Conservation (phyloP, 805 yeast genomes). For the Zygosaccharomyces bisporus region DNA sequence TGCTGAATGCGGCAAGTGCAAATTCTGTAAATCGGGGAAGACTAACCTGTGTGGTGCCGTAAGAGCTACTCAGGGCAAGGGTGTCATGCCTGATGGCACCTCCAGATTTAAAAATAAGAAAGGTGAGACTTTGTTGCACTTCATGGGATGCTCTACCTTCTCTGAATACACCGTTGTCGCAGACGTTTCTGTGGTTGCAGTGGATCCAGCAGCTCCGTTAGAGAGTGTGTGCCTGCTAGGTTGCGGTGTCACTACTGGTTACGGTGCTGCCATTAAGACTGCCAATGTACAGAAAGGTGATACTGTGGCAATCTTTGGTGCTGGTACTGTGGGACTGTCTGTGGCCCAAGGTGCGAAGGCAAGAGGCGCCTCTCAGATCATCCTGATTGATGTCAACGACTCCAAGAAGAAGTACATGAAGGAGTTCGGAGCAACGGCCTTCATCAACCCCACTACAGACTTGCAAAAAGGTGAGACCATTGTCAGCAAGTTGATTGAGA, state of each 20-base stretch:
- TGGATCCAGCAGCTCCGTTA: conserved; percentile 75
- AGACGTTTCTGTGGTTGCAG: conserved; percentile 92
- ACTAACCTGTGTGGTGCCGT: conserved; percentile 95
- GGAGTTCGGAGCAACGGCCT: conserved; percentile 94
- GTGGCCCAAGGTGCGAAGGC: conserved; percentile 92
- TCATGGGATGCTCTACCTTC: conserved; percentile 98
- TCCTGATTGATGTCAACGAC: conserved; percentile 84
- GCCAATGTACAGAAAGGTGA: conserved; percentile 86
- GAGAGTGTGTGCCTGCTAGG: conserved; percentile 91
- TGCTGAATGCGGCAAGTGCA: conserved; percentile 94
- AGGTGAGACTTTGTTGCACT: conserved; percentile 83
- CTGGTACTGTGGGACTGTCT: conserved; percentile 95
- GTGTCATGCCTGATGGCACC: conserved; percentile 98
- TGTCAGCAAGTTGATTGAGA: conserved; percentile 76
- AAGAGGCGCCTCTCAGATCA: conserved; percentile 75
- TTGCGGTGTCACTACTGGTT: conserved; percentile 98
- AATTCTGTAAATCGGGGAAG: conserved; percentile 91
- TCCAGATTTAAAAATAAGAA: conserved; percentile 73
- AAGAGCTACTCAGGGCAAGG: conserved; percentile 97
- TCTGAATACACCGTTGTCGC: conserved; percentile 98
- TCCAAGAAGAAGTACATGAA: conserved; percentile 79
- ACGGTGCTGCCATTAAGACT: conserved; percentile 94
- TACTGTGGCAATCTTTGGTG: conserved; percentile 94
- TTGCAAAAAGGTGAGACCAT: conserved; percentile 69
- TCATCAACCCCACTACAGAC: conserved; percentile 71